Evolutionary conservation across 108 stramenopile genomes (phyloP).

Genomic region (Cyclotella cryptica): DNA sequence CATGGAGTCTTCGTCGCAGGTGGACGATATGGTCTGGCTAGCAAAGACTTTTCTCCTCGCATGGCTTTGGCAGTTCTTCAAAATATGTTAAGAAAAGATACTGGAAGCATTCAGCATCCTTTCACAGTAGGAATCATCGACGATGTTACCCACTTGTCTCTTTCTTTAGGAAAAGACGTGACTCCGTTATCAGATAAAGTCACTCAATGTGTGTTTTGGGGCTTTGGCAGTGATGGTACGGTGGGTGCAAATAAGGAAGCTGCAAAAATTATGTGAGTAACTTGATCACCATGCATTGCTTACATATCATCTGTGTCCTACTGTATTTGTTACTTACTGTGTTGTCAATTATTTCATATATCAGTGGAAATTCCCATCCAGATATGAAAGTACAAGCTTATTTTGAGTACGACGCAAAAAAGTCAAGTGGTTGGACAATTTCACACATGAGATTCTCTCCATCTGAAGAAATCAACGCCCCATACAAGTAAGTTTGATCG

Average conservation of each 20-base stretch:
- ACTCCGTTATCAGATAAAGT: slow-evolving; percentile 53
- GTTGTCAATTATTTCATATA: neutral
- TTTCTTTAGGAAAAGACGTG: slow-evolving; percentile 55
- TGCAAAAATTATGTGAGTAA: slow-evolving; percentile 54
- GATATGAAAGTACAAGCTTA: slow-evolving; percentile 71
- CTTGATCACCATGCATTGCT: neutral
- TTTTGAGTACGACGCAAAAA: slow-evolving; percentile 75
- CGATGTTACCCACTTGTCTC: slow-evolving; percentile 67
- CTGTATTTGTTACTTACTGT: neutral
- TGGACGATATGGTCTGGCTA: slow-evolving; percentile 66
- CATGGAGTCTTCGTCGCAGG: slow-evolving; percentile 58
- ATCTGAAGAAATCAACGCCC: slow-evolving; percentile 22
- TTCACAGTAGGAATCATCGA: slow-evolving; percentile 75
- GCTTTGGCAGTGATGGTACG: slow-evolving; percentile 68
- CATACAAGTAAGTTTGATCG: slow-evolving; percentile 30
- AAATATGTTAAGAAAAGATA: slow-evolving; percentile 57
- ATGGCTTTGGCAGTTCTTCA: slow-evolving; percentile 65
- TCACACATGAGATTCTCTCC: slow-evolving; percentile 61
- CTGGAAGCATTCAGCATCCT: slow-evolving; percentile 52
- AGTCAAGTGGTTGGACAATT: slow-evolving; percentile 65
- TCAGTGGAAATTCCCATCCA: slow-evolving; percentile 49
- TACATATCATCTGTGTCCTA: neutral
- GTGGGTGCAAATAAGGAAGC: slow-evolving; percentile 71
- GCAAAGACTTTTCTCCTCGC: slow-evolving; percentile 68
- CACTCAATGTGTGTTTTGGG: slow-evolving; percentile 71